These are phyloP conservation scores for Coemansia sp. DNA, from an alignment of 192 early-diverging fungal species.

Conservation along the genomic window DNA sequence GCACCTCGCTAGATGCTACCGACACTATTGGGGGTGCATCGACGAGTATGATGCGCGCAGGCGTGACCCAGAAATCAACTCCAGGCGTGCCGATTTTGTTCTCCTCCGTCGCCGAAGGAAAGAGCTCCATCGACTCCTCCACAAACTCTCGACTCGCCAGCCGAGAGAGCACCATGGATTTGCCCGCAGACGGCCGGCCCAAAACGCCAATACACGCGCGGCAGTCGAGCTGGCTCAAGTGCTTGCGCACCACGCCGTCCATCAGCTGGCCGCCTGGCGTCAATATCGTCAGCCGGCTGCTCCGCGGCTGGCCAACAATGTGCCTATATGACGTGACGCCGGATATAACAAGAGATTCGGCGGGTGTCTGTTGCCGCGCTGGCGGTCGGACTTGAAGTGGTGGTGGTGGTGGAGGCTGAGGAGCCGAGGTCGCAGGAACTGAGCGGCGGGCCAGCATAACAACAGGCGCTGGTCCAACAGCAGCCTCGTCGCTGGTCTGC, in stretches of 20 bases:
- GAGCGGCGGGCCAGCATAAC: not conserved
- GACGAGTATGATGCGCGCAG: slow-evolving; percentile 9
- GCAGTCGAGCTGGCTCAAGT: slow-evolving; percentile 8
- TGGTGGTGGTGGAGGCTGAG: not conserved
- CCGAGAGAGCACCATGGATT: slow-evolving; percentile 22
- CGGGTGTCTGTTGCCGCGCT: not conserved
- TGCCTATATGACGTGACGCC: not conserved
- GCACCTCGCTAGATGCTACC: not conserved
- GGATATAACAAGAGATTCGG: not conserved
- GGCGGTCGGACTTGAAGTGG: not conserved
- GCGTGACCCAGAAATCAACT: slow-evolving; percentile 20
- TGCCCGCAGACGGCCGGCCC: slow-evolving; percentile 22
- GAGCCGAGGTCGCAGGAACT: not conserved
- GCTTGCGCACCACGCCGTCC: slow-evolving; percentile 12
- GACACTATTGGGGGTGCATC: slow-evolving; percentile 36
- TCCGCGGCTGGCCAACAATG: not conserved
- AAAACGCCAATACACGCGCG: slow-evolving; percentile 23
- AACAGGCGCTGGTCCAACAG: not conserved
- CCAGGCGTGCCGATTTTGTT: not conserved
- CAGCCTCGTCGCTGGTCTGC: not conserved
- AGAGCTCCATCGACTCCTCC: not conserved
- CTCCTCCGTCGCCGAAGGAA: not conserved
- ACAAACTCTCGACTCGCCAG: not conserved
- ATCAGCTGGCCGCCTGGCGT: slow-evolving; percentile 17
- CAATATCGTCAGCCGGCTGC: slow-evolving; percentile 9